Evolutionary conservation across 768 basidiomycete species (phyloP), one percentile per base, ranked within the genome.

Genomic region (Tephrocybe sp.): DNA sequence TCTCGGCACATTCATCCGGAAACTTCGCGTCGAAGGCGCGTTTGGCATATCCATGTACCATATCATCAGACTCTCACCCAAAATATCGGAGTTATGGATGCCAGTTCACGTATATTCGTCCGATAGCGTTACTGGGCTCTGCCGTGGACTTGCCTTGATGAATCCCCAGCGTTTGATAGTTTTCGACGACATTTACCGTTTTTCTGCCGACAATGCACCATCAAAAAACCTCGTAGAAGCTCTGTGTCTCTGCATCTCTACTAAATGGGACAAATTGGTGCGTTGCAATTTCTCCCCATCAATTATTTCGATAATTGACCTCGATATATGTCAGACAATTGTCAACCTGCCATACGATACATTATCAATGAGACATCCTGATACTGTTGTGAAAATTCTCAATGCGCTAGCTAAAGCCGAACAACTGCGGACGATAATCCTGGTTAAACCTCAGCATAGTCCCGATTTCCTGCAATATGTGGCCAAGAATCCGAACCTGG

Each of bases 1-100:
- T 4, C 53, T 64, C 2, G 64, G 59, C 16, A 9, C 19, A 4
- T 59, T 61, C 37, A 61, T 63, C 36, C 54, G 57, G 42, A 63
- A 62, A 36, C 48, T 64, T 9, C 56, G 61, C n/a, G 48, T 63
- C 25, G 60, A 63, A 45, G 59, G 61, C 8, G 59, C 57, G 1
- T 61, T 53, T 13, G 56, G 58, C 7, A 5, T 15, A 2, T 43
- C 37, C 3, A 53, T 57, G 52, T 29, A 47, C n/a, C 34, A 34
- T 41, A 42, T 57, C 12, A 29, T 57, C 22, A 23, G 33, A 12
- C 5, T 30, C 8, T 9, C 43, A 11, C 34, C 47, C 8, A 53
- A 49, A 7, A 45, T 49, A 12, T 21, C 43, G 15, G 49, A 50
- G 16, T 12, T 41, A 23, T 45, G 44, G 47, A 21, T 49, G 31